These are phyloP conservation scores for Sphagnum fallax DNA, from an alignment of 228 moss, liverwort and hornwort species.

Conservation along the genomic window DNA sequence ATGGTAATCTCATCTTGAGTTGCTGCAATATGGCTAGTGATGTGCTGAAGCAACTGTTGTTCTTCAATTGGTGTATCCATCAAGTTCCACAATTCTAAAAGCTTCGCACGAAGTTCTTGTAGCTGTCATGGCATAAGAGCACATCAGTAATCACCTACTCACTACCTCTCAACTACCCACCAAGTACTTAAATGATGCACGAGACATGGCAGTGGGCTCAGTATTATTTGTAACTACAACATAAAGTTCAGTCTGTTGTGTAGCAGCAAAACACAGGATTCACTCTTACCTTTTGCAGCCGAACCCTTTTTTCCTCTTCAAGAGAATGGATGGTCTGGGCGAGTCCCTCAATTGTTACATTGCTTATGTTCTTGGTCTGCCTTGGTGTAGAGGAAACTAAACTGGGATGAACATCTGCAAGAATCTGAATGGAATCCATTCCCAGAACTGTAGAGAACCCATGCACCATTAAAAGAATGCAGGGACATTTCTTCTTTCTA, in stretches of 20 bases:
- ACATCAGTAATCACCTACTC: neutral
- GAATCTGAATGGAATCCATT: constrained; percentile 76
- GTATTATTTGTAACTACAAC: no score
- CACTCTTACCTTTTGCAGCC: constrained; percentile 52
- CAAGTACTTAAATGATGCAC: no score
- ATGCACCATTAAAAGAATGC: constrained; percentile 27
- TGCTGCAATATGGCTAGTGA: constrained; percentile 81
- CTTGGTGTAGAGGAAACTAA: constrained; percentile 72
- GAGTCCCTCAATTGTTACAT: constrained; percentile 75
- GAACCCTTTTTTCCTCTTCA: constrained; percentile 66
- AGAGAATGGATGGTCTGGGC: constrained; percentile 62
- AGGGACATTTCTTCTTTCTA: no score
- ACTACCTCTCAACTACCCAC: no score
- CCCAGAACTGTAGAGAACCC: constrained; percentile 70
- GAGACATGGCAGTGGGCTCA: no score
- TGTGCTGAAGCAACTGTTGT: constrained; percentile 72
- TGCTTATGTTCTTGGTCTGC: constrained; percentile 77
- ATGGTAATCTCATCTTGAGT: constrained; percentile 66
- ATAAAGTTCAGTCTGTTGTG: no score
- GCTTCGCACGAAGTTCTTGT: constrained; percentile 81
- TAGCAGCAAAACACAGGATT: no score
- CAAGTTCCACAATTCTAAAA: constrained; percentile 94
- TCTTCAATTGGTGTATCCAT: constrained; percentile 88
- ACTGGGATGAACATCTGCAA: constrained; percentile 77
- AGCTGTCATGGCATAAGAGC: constrained; percentile 28